phyloP scores from a whole-genome alignment of 176 grass and related monocot genomes.

The Cenchrus purpureus region DNA sequence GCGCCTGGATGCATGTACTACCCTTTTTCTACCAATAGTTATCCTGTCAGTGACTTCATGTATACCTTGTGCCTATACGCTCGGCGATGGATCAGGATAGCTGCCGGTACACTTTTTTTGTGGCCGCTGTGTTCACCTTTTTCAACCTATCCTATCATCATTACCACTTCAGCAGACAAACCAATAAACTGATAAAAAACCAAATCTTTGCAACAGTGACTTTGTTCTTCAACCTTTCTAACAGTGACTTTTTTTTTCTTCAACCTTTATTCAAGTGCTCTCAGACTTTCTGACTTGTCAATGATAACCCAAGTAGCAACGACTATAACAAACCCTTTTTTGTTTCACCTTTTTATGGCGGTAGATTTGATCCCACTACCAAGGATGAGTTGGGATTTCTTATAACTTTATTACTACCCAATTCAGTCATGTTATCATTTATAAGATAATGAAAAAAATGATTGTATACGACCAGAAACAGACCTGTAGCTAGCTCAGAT shows the following conservation, averaged over 20 bases:
- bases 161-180: not conserved
- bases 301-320: not conserved
- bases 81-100: conserved; percentile 16
- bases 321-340: not conserved
- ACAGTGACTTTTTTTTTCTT: too few species aligned
- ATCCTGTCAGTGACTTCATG: conserved; percentile 31
- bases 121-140: not conserved
- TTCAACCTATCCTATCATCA: conserved; percentile 1
- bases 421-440: too few species aligned
- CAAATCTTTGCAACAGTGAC: not conserved
- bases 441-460: too few species aligned
- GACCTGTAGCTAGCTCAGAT: not conserved
- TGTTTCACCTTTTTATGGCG: not conserved
- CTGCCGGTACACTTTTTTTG: conserved; percentile 15
- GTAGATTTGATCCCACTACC: not conserved
- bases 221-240: not conserved
- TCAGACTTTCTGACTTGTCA: not conserved
- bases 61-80: conserved; percentile 14
- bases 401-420: too few species aligned
- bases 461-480: too few species aligned
- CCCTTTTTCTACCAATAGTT: conserved; percentile 27
- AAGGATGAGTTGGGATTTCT: not conserved
- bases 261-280: not conserved
- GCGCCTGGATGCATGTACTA: conserved; percentile 28
- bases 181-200: conserved; percentile 5